Conservation (phyloP, 2,329 filamentous ascomycete genomes). For the Annulohypoxylon truncatum region DNA sequence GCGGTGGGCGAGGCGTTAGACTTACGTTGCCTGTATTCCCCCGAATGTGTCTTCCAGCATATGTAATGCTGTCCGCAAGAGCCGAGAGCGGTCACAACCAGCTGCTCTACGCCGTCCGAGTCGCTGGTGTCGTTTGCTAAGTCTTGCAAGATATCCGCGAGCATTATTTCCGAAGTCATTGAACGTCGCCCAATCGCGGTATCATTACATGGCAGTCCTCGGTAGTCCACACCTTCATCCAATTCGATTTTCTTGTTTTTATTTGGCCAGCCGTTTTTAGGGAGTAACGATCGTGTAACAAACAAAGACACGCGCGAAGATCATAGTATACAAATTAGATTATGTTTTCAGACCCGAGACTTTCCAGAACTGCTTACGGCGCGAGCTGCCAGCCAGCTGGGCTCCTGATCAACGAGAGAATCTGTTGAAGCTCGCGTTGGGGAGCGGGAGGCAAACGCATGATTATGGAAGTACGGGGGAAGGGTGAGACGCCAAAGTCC, state of each 20-base stretch:
- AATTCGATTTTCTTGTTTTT: background rate
- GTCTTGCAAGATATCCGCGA: slow-evolving; percentile 44
- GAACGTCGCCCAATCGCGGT: slow-evolving; percentile 5
- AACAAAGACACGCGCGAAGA: slow-evolving; percentile 22
- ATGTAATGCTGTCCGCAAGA: slow-evolving; percentile 48
- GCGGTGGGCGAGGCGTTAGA: background rate
- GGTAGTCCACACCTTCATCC: slow-evolving; percentile 1
- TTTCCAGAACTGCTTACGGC: slow-evolving; percentile 4
- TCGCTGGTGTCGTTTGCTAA: slow-evolving; percentile 41
- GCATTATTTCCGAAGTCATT: slow-evolving; percentile 38
- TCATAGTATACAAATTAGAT: slow-evolving; percentile 27
- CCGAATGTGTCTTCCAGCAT: slow-evolving; percentile 49
- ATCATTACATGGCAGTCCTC: slow-evolving; percentile 25
- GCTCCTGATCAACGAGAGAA: slow-evolving; percentile 19
- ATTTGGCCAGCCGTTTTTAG: slow-evolving; percentile 24
- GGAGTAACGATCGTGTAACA: slow-evolving; percentile 14
- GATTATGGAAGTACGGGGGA: slow-evolving; percentile 35
- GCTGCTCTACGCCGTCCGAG: slow-evolving; percentile 46
- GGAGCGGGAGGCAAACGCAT: slow-evolving; percentile 28
- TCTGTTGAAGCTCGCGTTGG: slow-evolving; percentile 7
- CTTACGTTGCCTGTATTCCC: slow-evolving; percentile 48
- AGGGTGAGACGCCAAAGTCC: slow-evolving; percentile 31
- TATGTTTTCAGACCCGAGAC: slow-evolving; percentile 7
- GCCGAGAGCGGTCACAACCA: slow-evolving; percentile 50
- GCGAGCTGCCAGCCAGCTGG: slow-evolving; percentile 31